Evolutionary conservation across 2,329 filamentous ascomycete genomes (phyloP), one percentile per base, ranked within the genome.

Genomic region (Aschersonia sp.): DNA sequence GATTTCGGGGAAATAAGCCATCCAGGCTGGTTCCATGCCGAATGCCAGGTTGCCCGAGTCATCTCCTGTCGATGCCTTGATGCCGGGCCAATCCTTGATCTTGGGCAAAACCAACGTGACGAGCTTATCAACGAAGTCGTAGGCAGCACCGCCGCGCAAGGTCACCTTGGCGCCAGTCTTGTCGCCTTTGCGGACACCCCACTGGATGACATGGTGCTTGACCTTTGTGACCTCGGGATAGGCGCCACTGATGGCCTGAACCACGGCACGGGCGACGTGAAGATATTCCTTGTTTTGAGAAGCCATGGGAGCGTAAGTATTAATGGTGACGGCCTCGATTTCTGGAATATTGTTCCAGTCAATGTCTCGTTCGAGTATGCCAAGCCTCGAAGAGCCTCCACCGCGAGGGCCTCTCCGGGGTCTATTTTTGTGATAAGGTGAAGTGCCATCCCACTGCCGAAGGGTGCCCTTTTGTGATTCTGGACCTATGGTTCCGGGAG

Each of bases 51-150:
- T 96, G 40, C 92, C 92, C 52, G 84, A 83, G 59, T 80, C 82
- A 64, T 98, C 92, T 59, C 92, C 92, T 40, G 86, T 86, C 43
- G 59, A 63, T 50, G 65, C 73, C 54, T 67, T 61, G 48, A 80
- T 59, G 28, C 92, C 92, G 48, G 78, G 79, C 85, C 88, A 98
- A 57, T 98, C 92, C 73, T 97, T 98, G 67, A 98, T 94, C 60
- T 82, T 85, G 40, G 92, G 92, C 61, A 97, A 75, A 5, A 98
- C 89, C 6, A 97, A 72, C 61, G 94, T 88, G 48, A 97, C 74
- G 55, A 89, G 72, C 70, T 95, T 95, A 59, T 91, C 85, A 43
- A 98, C 62, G 64, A 98, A 96, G 63, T 96, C 84, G 53, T 87
- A 85, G 58, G 94, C 92, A 50, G 83, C 77, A 62, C 92, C 84